Evolutionary conservation across 495 filamentous ascomycete species (phyloP).

Genomic region (Trichoderma parareesei): DNA sequence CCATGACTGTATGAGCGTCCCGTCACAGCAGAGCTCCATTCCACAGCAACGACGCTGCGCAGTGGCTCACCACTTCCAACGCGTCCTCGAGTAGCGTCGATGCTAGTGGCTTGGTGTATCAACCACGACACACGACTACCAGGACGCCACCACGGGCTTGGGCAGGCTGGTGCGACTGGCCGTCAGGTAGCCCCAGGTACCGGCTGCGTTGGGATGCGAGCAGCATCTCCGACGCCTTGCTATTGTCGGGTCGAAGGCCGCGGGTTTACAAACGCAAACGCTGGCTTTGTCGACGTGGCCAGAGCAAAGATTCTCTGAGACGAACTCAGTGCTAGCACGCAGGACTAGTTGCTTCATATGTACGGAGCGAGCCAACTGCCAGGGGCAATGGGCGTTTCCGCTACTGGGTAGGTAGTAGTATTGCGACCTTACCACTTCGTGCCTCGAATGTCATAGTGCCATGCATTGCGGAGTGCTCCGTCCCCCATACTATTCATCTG

Average conservation of each 20-base stretch:
- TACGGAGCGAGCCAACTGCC: background rate
- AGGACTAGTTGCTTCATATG: no score
- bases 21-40: background rate
- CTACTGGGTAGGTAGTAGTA: no score
- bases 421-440: no score
- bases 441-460: no score
- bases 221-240: constrained; percentile 6
- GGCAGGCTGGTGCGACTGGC: background rate
- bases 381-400: no score
- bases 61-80: background rate
- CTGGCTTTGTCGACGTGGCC: background rate
- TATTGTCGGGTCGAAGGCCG: constrained; percentile 1
- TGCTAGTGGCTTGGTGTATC: background rate
- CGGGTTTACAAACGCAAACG: background rate
- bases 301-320: background rate
- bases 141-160: background rate
- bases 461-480: no score
- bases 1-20: background rate
- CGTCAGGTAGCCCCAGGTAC: background rate
- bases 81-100: background rate
- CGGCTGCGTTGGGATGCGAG: background rate
- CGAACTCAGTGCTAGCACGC: no score
- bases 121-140: background rate
- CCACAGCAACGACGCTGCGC: background rate
- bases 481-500: no score